Conservation (phyloP, 1,284 basidiomycete species). For the Bondarzewia mesenterica region DNA sequence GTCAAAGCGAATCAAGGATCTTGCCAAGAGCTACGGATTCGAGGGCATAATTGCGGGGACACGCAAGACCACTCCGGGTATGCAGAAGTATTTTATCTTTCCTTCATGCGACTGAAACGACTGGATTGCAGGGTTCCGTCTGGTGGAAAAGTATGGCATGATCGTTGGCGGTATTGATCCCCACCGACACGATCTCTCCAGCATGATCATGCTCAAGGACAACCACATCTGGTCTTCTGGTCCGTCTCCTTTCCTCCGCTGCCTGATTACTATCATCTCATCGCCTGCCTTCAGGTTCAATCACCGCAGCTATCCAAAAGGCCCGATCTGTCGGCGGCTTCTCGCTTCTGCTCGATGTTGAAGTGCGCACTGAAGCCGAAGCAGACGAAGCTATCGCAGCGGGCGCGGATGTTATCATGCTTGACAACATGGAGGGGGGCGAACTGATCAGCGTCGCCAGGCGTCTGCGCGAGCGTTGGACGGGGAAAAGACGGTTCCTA, state of each 20-base stretch:
- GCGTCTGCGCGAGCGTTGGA: constrained; percentile 70
- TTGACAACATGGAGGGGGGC: constrained; percentile 88
- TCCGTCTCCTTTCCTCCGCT: constrained; percentile 21
- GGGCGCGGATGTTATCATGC: constrained; percentile 96
- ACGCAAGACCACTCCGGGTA: constrained; percentile 94
- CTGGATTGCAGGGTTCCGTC: constrained; percentile 63
- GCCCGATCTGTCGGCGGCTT: constrained; percentile 91
- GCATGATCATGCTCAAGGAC: constrained; percentile 99
- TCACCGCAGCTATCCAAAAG: constrained; percentile 79
- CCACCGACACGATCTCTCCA: constrained; percentile 94
- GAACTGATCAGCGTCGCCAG: constrained; percentile 64
- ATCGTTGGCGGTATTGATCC: constrained; percentile 94
- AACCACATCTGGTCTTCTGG: constrained; percentile 99
- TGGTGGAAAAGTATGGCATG: constrained; percentile 99
- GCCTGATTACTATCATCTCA: constrained; percentile 5
- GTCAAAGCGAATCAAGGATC: constrained; percentile 73
- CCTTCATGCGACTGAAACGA: constrained; percentile 24
- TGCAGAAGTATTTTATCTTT: constrained; percentile 7
- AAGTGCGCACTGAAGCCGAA: constrained; percentile 84
- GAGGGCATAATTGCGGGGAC: constrained; percentile 92
- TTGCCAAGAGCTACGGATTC: constrained; percentile 78
- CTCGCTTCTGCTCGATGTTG: constrained; percentile 89
- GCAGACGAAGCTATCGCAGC: constrained; percentile 95
- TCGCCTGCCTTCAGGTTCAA: constrained; percentile 55
- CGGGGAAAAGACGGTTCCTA: constrained; percentile 64